Evolutionary conservation across 2,329 filamentous ascomycete species (phyloP), one percentile per base, ranked within the genome.

Genomic region (Trichophyton verrucosum): DNA sequence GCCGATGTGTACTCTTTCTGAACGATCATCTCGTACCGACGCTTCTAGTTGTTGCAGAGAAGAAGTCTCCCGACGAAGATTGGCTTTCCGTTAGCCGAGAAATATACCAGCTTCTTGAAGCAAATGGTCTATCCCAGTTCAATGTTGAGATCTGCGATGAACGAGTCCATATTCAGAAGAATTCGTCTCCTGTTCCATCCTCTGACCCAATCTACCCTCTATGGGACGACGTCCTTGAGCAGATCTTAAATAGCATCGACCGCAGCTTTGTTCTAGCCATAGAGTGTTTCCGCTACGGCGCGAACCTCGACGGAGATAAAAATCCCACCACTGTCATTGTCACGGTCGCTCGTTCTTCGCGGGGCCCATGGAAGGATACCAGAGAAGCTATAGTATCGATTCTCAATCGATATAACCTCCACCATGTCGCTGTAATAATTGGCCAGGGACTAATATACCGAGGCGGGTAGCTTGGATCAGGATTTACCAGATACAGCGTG

Each of bases 281-380:
- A 36, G 61, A 59, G 4, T 59, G 57, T 33, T 47, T 59, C 20
- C 57, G 40, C 17, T 44, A 8, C 20, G 11, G 42, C 13, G 20
- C 36, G 24, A 36, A 7, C 13, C 2, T 17, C 13, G 40, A 47
- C 22, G 3, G 6, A 7, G 40, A 49, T 27, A 30, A 49, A n/a
- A 53, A 55, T 20, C 42, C 58, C 15, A 24, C 40, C 24, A 58
- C 61, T 7, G 24, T 40, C 40, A 17, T 62, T 51, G 66, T 65
- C 66, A 64, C 61, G 20, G 51, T 56, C 13, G 36, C 58, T 2
- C 53, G 27, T 24, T 44, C 42, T n/a, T 42, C n/a, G 5, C 1
- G 6, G 5, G 15, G 40, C 38, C 11, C 33, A 2, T 49, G 57
- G 57, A 59, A 33, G 20, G 11, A 15, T 11, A 9, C 40, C 24